These are phyloP conservation scores for Phytopythium cucurbitacearum DNA, from an alignment of 352 stramenopile species.

Conservation along the genomic window DNA sequence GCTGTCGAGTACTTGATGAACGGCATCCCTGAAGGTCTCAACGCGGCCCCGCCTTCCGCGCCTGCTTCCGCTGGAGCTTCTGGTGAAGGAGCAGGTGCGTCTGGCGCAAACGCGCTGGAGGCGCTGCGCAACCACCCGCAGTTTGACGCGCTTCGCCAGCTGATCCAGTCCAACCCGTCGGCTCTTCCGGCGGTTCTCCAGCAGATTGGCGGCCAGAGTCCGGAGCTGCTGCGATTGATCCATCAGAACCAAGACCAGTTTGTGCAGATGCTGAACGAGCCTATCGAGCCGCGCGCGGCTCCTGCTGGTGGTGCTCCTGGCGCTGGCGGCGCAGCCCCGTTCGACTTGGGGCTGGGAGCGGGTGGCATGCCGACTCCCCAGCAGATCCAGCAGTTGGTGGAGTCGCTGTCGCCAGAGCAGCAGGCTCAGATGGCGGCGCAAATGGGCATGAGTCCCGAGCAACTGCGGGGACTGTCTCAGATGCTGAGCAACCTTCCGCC, in stretches of 20 bases:
- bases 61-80: conserved; percentile 14
- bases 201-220: conserved; percentile 82
- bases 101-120: conserved; percentile 49
- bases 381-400: conserved; percentile 81
- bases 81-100: conserved; percentile 12
- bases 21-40: conserved; percentile 62
- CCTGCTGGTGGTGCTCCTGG: conserved; percentile 11
- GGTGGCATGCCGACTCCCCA: conserved; percentile 69
- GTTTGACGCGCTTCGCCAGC: conserved; percentile 74
- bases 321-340: conserved; percentile 31
- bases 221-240: conserved; percentile 80
- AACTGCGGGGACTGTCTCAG: conserved; percentile 80
- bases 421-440: conserved; percentile 77
- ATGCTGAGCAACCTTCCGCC: conserved; percentile 84
- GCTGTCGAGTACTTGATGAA: conserved; percentile 89
- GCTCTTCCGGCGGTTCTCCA: conserved; percentile 76
- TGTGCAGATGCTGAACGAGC: conserved; percentile 86
- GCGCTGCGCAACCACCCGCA: conserved; percentile 81
- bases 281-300: conserved; percentile 52
- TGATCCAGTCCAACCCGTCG: conserved; percentile 83
- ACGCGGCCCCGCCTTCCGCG: conserved; percentile 20
- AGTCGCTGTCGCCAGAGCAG: conserved; percentile 72
- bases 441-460: conserved; percentile 83
- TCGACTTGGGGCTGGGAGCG: conserved; percentile 40
- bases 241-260: conserved; percentile 86